Conservation (phyloP, 2,329 filamentous ascomycete genomes). For the Alternaria sp. region DNA sequence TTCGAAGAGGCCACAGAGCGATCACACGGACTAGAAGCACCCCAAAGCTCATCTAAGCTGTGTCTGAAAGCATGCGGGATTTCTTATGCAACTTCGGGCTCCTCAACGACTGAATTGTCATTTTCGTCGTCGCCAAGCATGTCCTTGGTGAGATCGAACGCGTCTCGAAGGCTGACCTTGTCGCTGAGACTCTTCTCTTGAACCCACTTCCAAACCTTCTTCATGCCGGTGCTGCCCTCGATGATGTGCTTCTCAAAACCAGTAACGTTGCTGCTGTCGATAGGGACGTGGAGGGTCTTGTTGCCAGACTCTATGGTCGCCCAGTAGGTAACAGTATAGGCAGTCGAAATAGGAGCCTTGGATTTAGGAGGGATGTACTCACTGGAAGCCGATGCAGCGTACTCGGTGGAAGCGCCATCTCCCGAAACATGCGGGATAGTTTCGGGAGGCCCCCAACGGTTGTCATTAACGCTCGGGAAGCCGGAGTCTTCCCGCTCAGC, state of each 20-base stretch:
- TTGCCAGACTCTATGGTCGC: slow-evolving; percentile 27
- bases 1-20: background rate
- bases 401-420: background rate
- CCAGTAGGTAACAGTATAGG: slow-evolving; percentile 32
- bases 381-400: background rate
- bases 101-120: background rate
- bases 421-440: background rate
- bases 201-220: slow-evolving; percentile 40
- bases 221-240: slow-evolving; percentile 19
- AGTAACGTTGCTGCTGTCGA: slow-evolving; percentile 28
- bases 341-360: background rate
- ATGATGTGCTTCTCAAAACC: slow-evolving; percentile 32
- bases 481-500: no score
- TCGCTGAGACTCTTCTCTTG: slow-evolving; percentile 31
- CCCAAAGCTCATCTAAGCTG: background rate
- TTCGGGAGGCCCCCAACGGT: no score
- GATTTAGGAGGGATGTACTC: background rate
- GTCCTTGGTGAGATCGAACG: slow-evolving; percentile 34
- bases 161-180: slow-evolving; percentile 32
- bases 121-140: slow-evolving; percentile 15
- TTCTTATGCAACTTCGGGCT: background rate
- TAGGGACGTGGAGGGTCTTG: slow-evolving; percentile 25
- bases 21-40: background rate
- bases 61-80: background rate
- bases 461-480: no score